Evolutionary conservation across 1,139 yeast genomes (phyloP), one percentile per base, ranked within the genome.

Genomic region (Lodderomyces metapsilosis): DNA sequence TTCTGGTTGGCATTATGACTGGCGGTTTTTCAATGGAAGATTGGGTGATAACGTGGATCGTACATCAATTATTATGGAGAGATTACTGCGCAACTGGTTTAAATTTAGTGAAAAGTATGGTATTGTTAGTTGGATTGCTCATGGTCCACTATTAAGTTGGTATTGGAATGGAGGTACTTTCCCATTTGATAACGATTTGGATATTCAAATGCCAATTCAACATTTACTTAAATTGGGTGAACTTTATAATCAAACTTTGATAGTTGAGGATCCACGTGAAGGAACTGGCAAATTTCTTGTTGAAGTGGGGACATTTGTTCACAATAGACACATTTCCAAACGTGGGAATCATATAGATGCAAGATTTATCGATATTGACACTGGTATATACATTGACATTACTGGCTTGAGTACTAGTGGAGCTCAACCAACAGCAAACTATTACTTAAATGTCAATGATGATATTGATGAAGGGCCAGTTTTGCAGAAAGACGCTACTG

Each of bases 131-230:
- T 80, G 84, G 81, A 56, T 80, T n/a, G 79, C 79, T 2, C 84
- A 80, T 59, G 86, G 86, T 0, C 63, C 82, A 0, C 59, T 80
- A 42, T 53, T 80, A 24, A 82, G 84, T 1, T 81, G 84, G 78
- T 68, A 71, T 50, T 76, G 82, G 75, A 80, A 80, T 53, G 84
- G 84, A 0, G 54, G 76, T 52, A 71, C 65, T 12, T 58, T 80
- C 52, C 84, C 85, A 0, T 81, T 85, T 84, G 86, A 81, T 55
- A 69, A 70, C 40, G 87, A 80, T 52, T 52, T 80, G 32, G 86
- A 81, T 53, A 80, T 79, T 9, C 78, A 78, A 46, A 66, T 80
- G 44, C 67, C 83, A 0, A 59, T 70, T 46, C 53, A 54, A 2
- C 69, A 80, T 3, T 56, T 79, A 40, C 53, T 64, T 41, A 50